Percentiles rank a stretch among this genome's conserved stretches.
Evolutionary conservation across 73 alveolate genomes (phyloP).

Genomic region (Paramecium tetraurelia): DNA sequence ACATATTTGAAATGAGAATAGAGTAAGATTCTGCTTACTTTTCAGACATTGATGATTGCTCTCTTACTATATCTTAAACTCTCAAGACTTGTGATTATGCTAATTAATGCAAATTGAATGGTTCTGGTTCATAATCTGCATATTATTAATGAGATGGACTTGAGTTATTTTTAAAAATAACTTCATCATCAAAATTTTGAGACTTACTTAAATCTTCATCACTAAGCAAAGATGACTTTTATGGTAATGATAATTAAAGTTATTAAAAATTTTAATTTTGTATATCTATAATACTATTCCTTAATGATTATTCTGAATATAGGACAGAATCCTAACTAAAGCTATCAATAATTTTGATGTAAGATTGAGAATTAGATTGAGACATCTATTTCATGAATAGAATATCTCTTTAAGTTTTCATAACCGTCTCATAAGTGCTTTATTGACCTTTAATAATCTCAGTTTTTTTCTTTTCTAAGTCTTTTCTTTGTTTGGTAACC

Average conservation of each 20-base stretch:
- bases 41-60: not conserved
- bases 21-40: constrained; percentile 42
- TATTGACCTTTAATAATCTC: constrained; percentile 65
- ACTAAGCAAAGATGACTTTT: not conserved
- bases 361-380: constrained; percentile 28
- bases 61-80: constrained; percentile 8
- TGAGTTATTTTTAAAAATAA: not conserved
- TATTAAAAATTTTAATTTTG: not conserved
- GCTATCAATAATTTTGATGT: constrained; percentile 34
- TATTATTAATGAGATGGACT: not conserved
- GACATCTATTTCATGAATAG: constrained; percentile 31
- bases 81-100: constrained; percentile 37
- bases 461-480: constrained; percentile 49
- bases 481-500: constrained; percentile 70
- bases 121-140: constrained; percentile 26
- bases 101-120: constrained; percentile 7
- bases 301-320: constrained; percentile 18
- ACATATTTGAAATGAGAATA: constrained; percentile 21
- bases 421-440: constrained; percentile 64
- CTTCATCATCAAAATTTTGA: constrained; percentile 11
- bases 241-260: not conserved
- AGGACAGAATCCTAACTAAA: constrained; percentile 36
- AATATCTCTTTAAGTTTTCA: constrained; percentile 66
- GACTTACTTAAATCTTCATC: constrained; percentile 7
- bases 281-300: constrained; percentile 8